A percentile compares a stretch with the other conserved stretches of the same genome.
Evolutionary conservation across 345 rosid genomes (phyloP).

Genomic region (Ceriops decandra): DNA sequence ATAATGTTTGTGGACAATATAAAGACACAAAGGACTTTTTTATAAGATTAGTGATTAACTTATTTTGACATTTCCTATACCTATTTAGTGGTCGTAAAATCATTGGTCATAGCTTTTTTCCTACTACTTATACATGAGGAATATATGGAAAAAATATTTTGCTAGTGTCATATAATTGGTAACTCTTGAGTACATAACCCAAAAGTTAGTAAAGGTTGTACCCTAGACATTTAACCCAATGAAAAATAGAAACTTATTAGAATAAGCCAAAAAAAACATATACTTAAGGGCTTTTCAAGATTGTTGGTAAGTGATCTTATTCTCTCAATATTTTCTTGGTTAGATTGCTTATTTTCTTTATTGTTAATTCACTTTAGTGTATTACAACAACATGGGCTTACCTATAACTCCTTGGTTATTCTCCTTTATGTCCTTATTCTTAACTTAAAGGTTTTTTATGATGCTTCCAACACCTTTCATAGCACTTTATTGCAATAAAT

Average conservation of each 20-base stretch:
- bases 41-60: neutral
- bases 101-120: neutral
- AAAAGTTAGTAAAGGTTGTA: neutral
- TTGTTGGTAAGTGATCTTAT: neutral
- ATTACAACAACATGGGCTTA: no score
- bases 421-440: no score
- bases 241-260: neutral
- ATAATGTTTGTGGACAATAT: neutral
- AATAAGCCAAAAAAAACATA: neutral
- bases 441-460: no score
- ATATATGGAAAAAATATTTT: neutral
- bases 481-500: no score
- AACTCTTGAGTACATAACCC: neutral
- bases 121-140: neutral
- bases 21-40: neutral
- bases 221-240: neutral
- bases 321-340: neutral
- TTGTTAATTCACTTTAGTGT: no score
- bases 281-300: neutral
- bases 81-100: neutral
- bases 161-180: neutral
- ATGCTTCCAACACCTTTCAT: no score
- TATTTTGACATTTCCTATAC: slow-evolving; percentile 1
- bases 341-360: neutral
- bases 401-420: no score